These are phyloP conservation scores for Colletotrichum sp. DNA, from an alignment of 2,329 filamentous ascomycete species.

Conservation along the genomic window DNA sequence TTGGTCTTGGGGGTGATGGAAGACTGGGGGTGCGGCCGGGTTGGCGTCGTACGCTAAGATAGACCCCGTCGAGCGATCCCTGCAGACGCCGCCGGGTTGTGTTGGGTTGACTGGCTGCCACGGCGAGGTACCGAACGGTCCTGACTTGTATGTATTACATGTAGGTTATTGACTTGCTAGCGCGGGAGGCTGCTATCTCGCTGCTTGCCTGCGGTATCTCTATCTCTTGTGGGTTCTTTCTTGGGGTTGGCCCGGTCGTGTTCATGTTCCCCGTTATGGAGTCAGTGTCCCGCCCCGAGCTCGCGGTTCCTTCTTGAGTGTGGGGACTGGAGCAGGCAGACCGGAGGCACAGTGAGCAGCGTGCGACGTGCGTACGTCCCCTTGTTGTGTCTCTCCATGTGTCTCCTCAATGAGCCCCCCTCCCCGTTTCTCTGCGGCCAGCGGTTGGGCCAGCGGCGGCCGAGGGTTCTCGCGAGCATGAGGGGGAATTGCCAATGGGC, in stretches of 20 bases:
- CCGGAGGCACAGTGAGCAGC: background rate
- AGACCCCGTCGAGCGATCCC: background rate
- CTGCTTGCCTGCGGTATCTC: background rate
- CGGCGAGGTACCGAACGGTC: background rate
- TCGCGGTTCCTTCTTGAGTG: background rate
- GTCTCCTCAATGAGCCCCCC: background rate
- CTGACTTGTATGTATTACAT: constrained; percentile 1
- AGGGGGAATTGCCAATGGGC: background rate
- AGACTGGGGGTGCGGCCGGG: background rate
- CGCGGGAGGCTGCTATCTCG: background rate
- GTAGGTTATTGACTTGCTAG: background rate
- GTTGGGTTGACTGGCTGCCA: background rate
- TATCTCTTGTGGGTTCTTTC: background rate
- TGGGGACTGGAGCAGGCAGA: background rate
- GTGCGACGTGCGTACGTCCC: background rate
- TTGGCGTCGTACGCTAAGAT: constrained; percentile 4
- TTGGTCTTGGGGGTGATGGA: constrained; percentile 1
- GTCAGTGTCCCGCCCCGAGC: background rate
- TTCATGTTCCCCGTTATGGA: background rate
- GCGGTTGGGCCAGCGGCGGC: background rate
- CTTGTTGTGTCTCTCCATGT: background rate
- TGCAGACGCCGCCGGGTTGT: background rate
- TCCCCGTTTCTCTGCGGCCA: background rate
- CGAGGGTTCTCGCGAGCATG: background rate
- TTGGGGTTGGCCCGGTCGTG: background rate